Conservation (phyloP, 176 grass and related monocot genomes). For the Tillandsia leiboldiana region DNA sequence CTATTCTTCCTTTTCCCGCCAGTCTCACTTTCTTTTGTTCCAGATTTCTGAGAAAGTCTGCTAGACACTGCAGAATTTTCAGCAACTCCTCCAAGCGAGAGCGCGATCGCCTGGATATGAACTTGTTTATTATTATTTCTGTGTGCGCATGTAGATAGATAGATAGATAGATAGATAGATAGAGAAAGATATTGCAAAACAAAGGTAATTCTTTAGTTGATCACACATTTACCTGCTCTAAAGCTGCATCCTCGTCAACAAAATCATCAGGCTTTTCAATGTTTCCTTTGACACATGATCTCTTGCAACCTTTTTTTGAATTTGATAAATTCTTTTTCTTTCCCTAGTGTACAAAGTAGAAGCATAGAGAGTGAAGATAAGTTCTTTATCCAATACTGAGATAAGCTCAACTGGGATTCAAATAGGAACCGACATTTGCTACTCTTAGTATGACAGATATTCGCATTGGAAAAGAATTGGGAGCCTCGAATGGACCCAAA, state of each 20-base stretch:
- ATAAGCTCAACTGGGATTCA: no score
- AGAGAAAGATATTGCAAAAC: neutral
- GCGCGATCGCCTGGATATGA: constrained; percentile 68
- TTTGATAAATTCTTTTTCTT: constrained; percentile 38
- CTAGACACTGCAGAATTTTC: constrained; percentile 8
- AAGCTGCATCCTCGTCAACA: constrained; percentile 47
- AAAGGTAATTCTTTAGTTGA: neutral
- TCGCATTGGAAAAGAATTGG: no score
- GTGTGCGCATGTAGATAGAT: no score
- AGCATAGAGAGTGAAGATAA: neutral
- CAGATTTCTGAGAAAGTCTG: constrained; percentile 11
- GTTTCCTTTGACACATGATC: constrained; percentile 8
- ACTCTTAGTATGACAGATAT: no score
- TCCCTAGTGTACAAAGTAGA: constrained; percentile 29
- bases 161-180: no score
- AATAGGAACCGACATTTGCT: no score
- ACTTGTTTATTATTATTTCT: neutral
- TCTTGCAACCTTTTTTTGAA: constrained; percentile 26
- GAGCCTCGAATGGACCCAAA: no score
- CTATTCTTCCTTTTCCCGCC: constrained; percentile 39
- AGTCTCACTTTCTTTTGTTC: constrained; percentile 19
- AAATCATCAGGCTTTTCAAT: constrained; percentile 20
- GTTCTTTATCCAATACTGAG: no score
- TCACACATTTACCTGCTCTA: constrained; percentile 42
- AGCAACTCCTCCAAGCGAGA: constrained; percentile 42